phyloP scores from a whole-genome alignment of 257 asterid genomes.

The Solanum gandarillasii region DNA sequence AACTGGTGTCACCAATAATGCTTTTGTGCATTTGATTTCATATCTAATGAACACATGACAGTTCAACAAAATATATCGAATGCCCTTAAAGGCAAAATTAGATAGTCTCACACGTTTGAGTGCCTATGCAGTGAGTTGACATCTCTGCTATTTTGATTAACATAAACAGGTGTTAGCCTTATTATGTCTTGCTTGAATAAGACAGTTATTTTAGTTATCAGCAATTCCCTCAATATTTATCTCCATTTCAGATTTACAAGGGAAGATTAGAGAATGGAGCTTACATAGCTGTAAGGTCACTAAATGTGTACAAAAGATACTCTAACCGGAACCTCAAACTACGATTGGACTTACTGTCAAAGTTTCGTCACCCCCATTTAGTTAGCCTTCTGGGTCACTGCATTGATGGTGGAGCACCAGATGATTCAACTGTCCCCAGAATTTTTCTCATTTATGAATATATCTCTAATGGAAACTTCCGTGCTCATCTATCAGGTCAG shows the following conservation, averaged over 20 bases:
- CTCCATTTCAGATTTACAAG: constrained; percentile 56
- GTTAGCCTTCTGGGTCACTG: constrained; percentile 77
- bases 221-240: not conserved
- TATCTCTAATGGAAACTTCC: constrained; percentile 65
- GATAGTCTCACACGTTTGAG: not conserved
- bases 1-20: not conserved
- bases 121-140: not conserved
- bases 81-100: not conserved
- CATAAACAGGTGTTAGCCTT: not conserved
- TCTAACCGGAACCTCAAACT: constrained; percentile 53
- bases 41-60: not conserved
- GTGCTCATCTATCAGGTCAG: constrained; percentile 76
- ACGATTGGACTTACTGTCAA: constrained; percentile 76
- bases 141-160: not conserved
- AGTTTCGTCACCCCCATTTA: constrained; percentile 84
- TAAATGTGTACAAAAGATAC: constrained; percentile 45
- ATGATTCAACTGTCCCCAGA: constrained; percentile 52
- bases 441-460: constrained; percentile 76
- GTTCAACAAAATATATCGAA: not conserved
- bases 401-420: constrained; percentile 57
- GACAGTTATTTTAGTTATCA: not conserved
- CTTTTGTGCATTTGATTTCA: not conserved
- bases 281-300: constrained; percentile 45
- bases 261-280: constrained; percentile 72
- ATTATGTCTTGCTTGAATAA: not conserved